Conservation (phyloP, 2,329 filamentous ascomycete species). For the Colletotrichum aenigma region DNA sequence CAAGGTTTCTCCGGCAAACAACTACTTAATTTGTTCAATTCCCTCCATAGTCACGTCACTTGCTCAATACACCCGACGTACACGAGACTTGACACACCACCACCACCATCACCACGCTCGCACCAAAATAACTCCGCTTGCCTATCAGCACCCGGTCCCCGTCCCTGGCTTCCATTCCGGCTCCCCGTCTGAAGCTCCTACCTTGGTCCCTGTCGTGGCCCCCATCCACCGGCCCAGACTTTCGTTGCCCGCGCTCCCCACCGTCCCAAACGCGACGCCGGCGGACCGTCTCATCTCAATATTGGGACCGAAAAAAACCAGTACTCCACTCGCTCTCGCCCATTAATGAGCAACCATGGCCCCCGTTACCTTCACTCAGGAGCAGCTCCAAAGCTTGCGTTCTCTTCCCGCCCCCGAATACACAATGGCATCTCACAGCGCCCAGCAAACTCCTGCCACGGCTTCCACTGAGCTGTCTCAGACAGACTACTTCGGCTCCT, state of each 20-base stretch:
- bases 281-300: constrained; percentile 6
- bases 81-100: not conserved
- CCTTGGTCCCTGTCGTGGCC: not conserved
- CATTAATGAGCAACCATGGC: constrained; percentile 9
- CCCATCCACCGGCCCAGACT: not conserved
- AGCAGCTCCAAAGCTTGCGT: constrained; percentile 26
- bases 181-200: not conserved
- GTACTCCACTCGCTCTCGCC: not conserved
- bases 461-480: constrained; percentile 11
- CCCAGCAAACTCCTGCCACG: not conserved
- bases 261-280: not conserved
- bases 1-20: not conserved
- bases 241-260: constrained; percentile 5
- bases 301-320: constrained; percentile 9
- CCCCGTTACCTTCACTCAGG: constrained; percentile 4
- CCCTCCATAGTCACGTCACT: not conserved
- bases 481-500: constrained; percentile 6
- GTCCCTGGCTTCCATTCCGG: not conserved
- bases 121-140: not conserved
- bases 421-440: constrained; percentile 6
- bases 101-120: not conserved
- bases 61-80: not conserved
- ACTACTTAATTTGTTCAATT: not conserved
- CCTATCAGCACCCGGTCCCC: not conserved
- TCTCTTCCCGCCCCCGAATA: constrained; percentile 22